Evolutionary conservation across 257 asterid genomes (phyloP).

Genomic region (Haberlea rhodopensis): DNA sequence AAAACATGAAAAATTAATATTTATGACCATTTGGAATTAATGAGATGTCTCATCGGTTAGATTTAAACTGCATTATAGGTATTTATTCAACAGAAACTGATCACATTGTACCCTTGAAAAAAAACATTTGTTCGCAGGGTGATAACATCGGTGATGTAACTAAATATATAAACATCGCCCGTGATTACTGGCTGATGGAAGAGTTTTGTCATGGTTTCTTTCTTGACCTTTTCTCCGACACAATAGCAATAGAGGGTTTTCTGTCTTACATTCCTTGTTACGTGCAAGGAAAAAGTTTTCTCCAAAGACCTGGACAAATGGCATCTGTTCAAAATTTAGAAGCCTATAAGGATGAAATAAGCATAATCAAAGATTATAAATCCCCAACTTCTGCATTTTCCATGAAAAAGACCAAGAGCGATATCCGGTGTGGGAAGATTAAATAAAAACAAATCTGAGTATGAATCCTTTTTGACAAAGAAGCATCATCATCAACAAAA

Average conservation of each 20-base stretch:
- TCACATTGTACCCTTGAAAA: neutral
- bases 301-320: too few relatives aligned
- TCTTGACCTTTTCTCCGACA: neutral
- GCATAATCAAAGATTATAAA: neutral
- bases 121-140: neutral
- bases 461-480: too few relatives aligned
- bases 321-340: neutral
- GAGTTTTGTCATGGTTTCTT: neutral
- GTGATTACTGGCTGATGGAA: neutral
- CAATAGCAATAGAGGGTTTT: neutral
- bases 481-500: neutral
- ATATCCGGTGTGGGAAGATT: neutral
- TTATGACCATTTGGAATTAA: neutral
- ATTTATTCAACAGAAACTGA: constrained; percentile 10
- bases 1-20: constrained; percentile 4
- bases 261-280: neutral
- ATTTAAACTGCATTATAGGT: constrained; percentile 1
- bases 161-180: neutral
- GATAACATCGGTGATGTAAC: too few relatives aligned
- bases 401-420: neutral
- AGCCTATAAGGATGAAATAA: neutral
- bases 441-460: neutral
- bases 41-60: constrained; percentile 9
- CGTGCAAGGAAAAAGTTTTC: too few relatives aligned
- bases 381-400: neutral